These are phyloP conservation scores for Lecanicillium sp. DNA, from an alignment of 2,329 filamentous ascomycete species.

Conservation along the genomic window DNA sequence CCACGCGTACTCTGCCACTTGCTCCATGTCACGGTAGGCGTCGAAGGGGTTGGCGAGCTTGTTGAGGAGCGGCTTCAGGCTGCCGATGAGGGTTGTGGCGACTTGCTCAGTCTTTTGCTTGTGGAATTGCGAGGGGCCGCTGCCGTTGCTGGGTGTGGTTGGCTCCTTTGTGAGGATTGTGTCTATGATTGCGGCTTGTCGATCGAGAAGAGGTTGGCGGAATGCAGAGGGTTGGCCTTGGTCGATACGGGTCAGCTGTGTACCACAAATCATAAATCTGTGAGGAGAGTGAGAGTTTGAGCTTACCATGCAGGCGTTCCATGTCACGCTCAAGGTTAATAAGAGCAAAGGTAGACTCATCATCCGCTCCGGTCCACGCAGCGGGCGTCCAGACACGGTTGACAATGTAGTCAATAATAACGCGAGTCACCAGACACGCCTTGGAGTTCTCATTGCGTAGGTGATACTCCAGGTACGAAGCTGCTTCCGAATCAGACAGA, in stretches of 20 bases:
- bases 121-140: conserved; percentile 17
- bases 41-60: conserved; percentile 21
- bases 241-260: neutral
- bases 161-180: conserved; percentile 26
- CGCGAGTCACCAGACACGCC: conserved; percentile 32
- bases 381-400: conserved; percentile 30
- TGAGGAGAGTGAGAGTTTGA: neutral
- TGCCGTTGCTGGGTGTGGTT: conserved; percentile 4
- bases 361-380: conserved; percentile 30
- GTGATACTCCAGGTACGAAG: conserved; percentile 32
- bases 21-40: conserved; percentile 33
- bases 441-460: conserved; percentile 30
- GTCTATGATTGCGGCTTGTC: conserved; percentile 27
- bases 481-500: conserved; percentile 27
- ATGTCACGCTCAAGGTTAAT: conserved; percentile 28
- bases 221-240: conserved; percentile 25
- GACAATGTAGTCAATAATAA: conserved; percentile 33
- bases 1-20: conserved; percentile 32
- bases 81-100: conserved; percentile 27
- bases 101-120: conserved; percentile 31
- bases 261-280: no score
- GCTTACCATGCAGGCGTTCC: conserved; percentile 24
- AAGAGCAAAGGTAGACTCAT: conserved; percentile 24
- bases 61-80: conserved; percentile 31
- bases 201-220: conserved; percentile 31